Base-by-base conservation (phyloP, 2,329 filamentous ascomycete species). In the Venturia asperata region DNA sequence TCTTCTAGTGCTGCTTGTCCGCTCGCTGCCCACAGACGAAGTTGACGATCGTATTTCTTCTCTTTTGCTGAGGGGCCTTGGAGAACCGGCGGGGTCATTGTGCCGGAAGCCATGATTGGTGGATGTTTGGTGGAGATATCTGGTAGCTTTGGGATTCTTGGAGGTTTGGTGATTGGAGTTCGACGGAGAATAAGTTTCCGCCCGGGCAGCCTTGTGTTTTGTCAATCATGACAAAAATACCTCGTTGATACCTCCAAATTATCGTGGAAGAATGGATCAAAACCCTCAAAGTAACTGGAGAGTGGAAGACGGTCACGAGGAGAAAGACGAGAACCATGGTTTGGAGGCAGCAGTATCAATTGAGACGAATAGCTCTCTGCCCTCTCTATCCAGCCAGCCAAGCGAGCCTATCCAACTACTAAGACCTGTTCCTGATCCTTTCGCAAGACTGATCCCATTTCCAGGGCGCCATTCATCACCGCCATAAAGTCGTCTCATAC, bases 1-100 rank as follows among this genome's bases (percentile, higher is more conserved):
- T 91, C 86, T 76, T 99, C 95, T 1, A 99, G 82, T 19, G 92
- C 93, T 69, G 88, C 84, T 75, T 99, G 94, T 21, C 94, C 94
- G 62, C 86, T 91, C 52, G 93, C 92, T 67, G 92, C 95, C 94
- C 94, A 99, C 17, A 99, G 81, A 64, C 95, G 88, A 49, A 99
- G 86, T 77, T 99, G 94, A 64, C 94, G 87, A 76, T 99, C 94
- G 78, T 99, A 99, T 76, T 85, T 80, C 72, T 83, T 84, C 74
- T 88, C 75, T 66, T 78, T 78, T 7, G 75, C 75, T 10, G 75
- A 76, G 6, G 76, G 76, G 7, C 75, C 75, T 61, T 77, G 75
- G n/a, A 77, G 72, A 5, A 74, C 72, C 55, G 75, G 76, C 65
- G 76, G 76, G 4, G 76, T 71, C 5, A 66, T 68, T 30, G 62